These are phyloP conservation scores for Cercospora citrullina DNA, from an alignment of 2,329 filamentous ascomycete genomes.

Conservation along the genomic window DNA sequence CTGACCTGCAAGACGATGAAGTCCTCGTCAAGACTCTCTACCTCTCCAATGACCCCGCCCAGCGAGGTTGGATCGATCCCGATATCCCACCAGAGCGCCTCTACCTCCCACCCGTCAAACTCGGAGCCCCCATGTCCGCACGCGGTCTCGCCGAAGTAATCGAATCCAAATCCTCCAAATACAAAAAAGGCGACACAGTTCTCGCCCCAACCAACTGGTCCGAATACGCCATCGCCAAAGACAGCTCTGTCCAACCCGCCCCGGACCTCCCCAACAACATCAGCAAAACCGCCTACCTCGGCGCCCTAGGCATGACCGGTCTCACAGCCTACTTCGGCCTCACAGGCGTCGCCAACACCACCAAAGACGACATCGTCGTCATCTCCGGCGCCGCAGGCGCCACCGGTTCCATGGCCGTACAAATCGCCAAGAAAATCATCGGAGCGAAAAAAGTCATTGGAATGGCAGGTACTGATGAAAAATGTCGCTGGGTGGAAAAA, in stretches of 20 bases:
- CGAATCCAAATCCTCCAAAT: slow-evolving; percentile 37
- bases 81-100: slow-evolving; percentile 41
- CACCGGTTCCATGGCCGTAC: slow-evolving; percentile 52
- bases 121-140: slow-evolving; percentile 44
- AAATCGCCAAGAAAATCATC: slow-evolving; percentile 53
- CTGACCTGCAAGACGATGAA: slow-evolving; percentile 40
- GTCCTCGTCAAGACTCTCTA: slow-evolving; percentile 50
- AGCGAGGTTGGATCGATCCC: slow-evolving; percentile 52
- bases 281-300: slow-evolving; percentile 48
- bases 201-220: slow-evolving; percentile 41
- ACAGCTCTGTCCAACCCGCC: slow-evolving; percentile 26
- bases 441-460: slow-evolving; percentile 50
- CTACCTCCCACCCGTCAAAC: slow-evolving; percentile 49
- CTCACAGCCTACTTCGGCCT: slow-evolving; percentile 53
- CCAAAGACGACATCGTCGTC: slow-evolving; percentile 49
- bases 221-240: slow-evolving; percentile 45
- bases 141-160: slow-evolving; percentile 43
- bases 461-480: slow-evolving; percentile 54
- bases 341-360: slow-evolving; percentile 42
- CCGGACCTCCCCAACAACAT: slow-evolving; percentile 38
- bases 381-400: slow-evolving; percentile 53
- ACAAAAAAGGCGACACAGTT: slow-evolving; percentile 42
- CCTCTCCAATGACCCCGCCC: slow-evolving; percentile 56
- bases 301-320: slow-evolving; percentile 47
- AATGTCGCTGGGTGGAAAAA: slow-evolving; percentile 54